Evolutionary conservation across 306 rosid species (phyloP), one percentile per base, ranked within the genome.

Genomic region (Lathyrus sativus): DNA sequence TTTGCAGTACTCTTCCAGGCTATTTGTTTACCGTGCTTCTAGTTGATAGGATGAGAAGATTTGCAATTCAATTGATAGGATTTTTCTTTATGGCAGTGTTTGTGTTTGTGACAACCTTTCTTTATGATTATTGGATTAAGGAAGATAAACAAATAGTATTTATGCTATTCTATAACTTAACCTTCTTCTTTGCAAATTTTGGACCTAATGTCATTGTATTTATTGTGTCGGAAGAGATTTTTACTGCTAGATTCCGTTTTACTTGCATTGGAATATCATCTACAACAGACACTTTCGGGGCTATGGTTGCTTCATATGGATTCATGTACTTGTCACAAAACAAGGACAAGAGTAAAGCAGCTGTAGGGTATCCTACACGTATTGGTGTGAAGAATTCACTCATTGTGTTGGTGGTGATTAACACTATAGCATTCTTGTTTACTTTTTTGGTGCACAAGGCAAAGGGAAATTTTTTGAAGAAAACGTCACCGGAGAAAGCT

Each of bases 181-280:
- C 91, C 26, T 24, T 24, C 26, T 87, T 90, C 83, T 85, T 90
- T 3, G 81, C 89, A 1, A 90, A 90, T 35, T 90, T 90, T 1
- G 95, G 95, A 14, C 88, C 95, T 24, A 24, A 87, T 53, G 96
- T 91, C 11, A 87, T 24, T 88, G 87, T 93, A 49, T 89, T 89
- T 48, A 91, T 89, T 0, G 96, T 85, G 65, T 88, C 89, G 0
- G 96, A 89, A 0, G 96, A 90, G 80, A 85, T 90, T 24, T 24
- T 24, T 24, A 89, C 88, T 0, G 91, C 88, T 3, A 81, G 91
- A 31, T 80, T 87, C 33, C 64, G 96, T 7, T 61, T 2, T 13
- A 90, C 91, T 3, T 90, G 96, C 74, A 95, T 87, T 6, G 88
- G 89, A 3, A 90, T 90, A 48, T 89, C 96, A 35, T 81, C 93